These are phyloP conservation scores for Trametes cingulata DNA, from an alignment of 768 basidiomycete genomes.

Conservation along the genomic window DNA sequence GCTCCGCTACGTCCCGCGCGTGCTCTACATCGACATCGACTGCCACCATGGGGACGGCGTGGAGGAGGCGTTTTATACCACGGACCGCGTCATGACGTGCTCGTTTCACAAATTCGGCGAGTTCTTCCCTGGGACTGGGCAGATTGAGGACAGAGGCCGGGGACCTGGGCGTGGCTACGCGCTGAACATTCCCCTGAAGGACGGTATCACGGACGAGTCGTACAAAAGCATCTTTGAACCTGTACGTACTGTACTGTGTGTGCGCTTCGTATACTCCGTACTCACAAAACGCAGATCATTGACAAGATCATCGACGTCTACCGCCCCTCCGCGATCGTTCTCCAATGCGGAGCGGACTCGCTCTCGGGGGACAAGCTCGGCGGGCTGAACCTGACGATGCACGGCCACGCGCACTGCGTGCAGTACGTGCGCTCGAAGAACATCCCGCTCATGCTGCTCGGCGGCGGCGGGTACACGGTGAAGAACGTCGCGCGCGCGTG, in stretches of 20 bases:
- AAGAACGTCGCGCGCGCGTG: constrained; percentile 95
- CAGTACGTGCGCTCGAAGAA: constrained; percentile 81
- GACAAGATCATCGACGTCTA: constrained; percentile 84
- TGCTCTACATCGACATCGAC: constrained; percentile 97
- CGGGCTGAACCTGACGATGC: constrained; percentile 94
- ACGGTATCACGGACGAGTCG: constrained; percentile 90
- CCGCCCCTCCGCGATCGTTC: constrained; percentile 81
- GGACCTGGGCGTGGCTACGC: constrained; percentile 86
- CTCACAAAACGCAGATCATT: constrained; percentile 61
- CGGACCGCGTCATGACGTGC: constrained; percentile 95
- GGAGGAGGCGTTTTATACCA: constrained; percentile 98
- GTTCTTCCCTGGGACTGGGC: constrained; percentile 89
- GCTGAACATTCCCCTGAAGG: constrained; percentile 90
- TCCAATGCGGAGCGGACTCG: constrained; percentile 97
- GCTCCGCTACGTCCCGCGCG: constrained; percentile 79
- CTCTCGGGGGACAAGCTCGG: constrained; percentile 94
- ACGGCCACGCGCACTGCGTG: constrained; percentile 92
- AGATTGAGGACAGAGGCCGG: constrained; percentile 82
- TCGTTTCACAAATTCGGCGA: constrained; percentile 98
- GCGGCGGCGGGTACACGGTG: constrained; percentile 96
- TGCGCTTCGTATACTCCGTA: constrained; percentile 3
- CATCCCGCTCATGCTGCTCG: constrained; percentile 86
- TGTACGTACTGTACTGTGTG: constrained; percentile 43
- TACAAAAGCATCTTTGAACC: constrained; percentile 91
- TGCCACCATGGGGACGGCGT: constrained; percentile 99